These are phyloP conservation scores for Arthroderma sp. DNA, from an alignment of 2,329 filamentous ascomycete genomes.

Conservation along the genomic window DNA sequence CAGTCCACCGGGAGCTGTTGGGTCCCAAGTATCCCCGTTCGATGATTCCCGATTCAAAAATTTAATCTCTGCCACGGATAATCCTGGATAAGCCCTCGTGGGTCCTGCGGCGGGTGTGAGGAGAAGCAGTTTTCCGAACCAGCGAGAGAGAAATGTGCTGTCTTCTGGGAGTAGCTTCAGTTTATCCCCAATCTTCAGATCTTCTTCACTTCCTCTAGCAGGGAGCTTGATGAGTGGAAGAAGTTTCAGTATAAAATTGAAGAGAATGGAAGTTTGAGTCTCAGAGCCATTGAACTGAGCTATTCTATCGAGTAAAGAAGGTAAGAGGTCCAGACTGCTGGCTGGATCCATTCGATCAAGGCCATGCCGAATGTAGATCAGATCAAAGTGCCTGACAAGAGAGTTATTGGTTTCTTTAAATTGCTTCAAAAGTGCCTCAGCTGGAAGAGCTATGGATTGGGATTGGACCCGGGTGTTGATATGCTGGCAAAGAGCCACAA, in stretches of 20 bases:
- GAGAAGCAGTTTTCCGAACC: conserved; percentile 67
- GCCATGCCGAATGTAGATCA: conserved; percentile 81
- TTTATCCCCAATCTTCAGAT: conserved; percentile 52
- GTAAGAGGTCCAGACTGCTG: conserved; percentile 62
- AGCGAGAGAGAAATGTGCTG: conserved; percentile 58
- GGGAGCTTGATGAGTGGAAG: conserved; percentile 58
- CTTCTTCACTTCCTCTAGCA: conserved; percentile 64
- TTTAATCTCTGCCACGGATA: conserved; percentile 53
- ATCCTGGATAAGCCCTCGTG: conserved; percentile 43
- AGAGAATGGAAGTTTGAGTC: conserved; percentile 53
- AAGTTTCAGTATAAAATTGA: conserved; percentile 70
- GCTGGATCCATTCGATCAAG: conserved; percentile 47
- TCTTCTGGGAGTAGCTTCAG: conserved; percentile 61
- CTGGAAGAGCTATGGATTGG: conserved; percentile 62
- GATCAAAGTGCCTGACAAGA: conserved; percentile 75
- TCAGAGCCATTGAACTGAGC: conserved; percentile 23
- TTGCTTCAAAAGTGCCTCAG: conserved; percentile 72
- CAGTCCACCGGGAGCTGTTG: conserved; percentile 46
- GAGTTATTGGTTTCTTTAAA: conserved; percentile 67
- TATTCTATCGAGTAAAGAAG: conserved; percentile 56
- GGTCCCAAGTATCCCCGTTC: conserved; percentile 47
- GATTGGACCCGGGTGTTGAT: conserved; percentile 53
- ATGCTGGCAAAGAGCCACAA: conserved; percentile 60
- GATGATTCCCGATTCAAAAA: conserved; percentile 53
- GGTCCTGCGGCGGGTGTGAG: conserved; percentile 42